Conservation (phyloP, 1,139 yeast species). For the Pichia sp. region DNA sequence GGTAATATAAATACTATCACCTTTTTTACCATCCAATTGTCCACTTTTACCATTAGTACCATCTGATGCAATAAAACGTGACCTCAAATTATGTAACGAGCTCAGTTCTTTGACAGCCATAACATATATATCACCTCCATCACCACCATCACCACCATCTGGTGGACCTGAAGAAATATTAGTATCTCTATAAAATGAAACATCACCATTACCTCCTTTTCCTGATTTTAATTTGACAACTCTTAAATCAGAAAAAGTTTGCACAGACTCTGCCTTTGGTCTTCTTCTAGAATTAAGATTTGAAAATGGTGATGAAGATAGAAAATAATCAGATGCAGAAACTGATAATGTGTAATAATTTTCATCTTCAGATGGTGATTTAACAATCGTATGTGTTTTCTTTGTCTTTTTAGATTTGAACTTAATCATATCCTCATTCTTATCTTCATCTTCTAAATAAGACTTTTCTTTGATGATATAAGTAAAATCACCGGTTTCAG, state of each 20-base stretch:
- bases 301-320: slow-evolving; percentile 37
- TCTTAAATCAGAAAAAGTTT: slow-evolving; percentile 53
- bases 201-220: slow-evolving; percentile 81
- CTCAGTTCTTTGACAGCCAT: slow-evolving; percentile 69
- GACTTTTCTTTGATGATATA: slow-evolving; percentile 18
- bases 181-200: slow-evolving; percentile 82
- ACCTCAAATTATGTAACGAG: slow-evolving; percentile 63
- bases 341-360: slow-evolving; percentile 30
- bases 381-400: slow-evolving; percentile 13
- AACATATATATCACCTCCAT: slow-evolving; percentile 81
- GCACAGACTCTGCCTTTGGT: slow-evolving; percentile 34
- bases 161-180: slow-evolving; percentile 87
- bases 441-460: slow-evolving; percentile 19
- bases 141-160: slow-evolving; percentile 97
- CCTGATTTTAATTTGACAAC: slow-evolving; percentile 71
- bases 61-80: slow-evolving; percentile 61
- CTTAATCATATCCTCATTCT: slow-evolving; percentile 14
- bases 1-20: slow-evolving; percentile 69
- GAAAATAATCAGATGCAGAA: slow-evolving; percentile 35
- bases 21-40: slow-evolving; percentile 80
- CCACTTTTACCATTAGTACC: slow-evolving; percentile 69
- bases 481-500: slow-evolving; percentile 14
- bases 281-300: slow-evolving; percentile 31
- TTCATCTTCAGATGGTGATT: slow-evolving; percentile 15
- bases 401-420: slow-evolving; percentile 16